These are phyloP conservation scores for Phytopythium aichiense DNA, from an alignment of 352 stramenopile genomes.

Conservation along the genomic window DNA sequence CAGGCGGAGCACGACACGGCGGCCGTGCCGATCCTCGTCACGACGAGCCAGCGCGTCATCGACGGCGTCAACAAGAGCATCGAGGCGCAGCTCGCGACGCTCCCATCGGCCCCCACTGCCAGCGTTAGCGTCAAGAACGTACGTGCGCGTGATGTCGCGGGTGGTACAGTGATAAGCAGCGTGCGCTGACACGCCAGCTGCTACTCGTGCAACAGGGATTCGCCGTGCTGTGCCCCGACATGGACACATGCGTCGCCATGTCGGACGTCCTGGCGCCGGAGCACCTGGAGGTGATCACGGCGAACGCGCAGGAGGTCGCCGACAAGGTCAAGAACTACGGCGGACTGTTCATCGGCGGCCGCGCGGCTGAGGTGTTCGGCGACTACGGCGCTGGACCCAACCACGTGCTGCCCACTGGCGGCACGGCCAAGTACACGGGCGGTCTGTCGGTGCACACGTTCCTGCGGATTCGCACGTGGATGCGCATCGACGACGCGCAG, in stretches of 20 bases:
- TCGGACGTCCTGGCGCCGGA: slow-evolving; percentile 82
- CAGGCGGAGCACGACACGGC: slow-evolving; percentile 97
- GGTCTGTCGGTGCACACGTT: slow-evolving; percentile 98
- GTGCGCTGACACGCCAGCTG: neutral
- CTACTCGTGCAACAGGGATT: slow-evolving; percentile 40
- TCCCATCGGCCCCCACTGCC: slow-evolving; percentile 62
- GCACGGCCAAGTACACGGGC: slow-evolving; percentile 96
- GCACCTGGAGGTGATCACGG: slow-evolving; percentile 91
- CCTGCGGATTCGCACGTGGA: slow-evolving; percentile 97
- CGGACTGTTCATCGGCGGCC: slow-evolving; percentile 94
- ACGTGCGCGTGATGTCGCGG: slow-evolving; percentile 5
- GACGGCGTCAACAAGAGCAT: slow-evolving; percentile 89
- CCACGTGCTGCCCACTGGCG: slow-evolving; percentile 97
- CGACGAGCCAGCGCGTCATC: slow-evolving; percentile 82
- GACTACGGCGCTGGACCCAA: slow-evolving; percentile 99
- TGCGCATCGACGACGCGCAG: slow-evolving; percentile 93
- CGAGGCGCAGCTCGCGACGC: slow-evolving; percentile 61
- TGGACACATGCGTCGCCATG: slow-evolving; percentile 73
- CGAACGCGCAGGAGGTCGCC: slow-evolving; percentile 85
- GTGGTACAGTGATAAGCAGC: neutral
- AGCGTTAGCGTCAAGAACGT: slow-evolving; percentile 62
- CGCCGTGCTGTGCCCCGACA: slow-evolving; percentile 66
- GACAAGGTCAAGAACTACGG: slow-evolving; percentile 72
- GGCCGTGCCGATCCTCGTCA: slow-evolving; percentile 95
- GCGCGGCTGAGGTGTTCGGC: slow-evolving; percentile 94